Evolutionary conservation across 441 rosid species (phyloP).

Genomic region (Arabidopsis hybrid): DNA sequence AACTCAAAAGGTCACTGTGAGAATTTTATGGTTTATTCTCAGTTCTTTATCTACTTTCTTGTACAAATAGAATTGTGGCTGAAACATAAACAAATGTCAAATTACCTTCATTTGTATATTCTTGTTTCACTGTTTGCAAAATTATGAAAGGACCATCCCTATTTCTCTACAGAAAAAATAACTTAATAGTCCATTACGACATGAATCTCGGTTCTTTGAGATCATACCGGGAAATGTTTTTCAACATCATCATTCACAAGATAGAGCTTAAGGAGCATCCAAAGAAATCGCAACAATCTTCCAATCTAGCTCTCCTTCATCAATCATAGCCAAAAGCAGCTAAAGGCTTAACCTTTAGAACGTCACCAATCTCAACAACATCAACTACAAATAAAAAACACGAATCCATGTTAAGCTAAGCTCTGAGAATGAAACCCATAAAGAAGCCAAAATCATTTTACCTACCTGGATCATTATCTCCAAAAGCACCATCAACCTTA

Average conservation of each 20-base stretch:
- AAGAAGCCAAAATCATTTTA: background rate
- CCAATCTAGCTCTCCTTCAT: constrained; percentile 96
- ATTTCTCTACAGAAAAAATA: background rate
- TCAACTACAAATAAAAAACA: constrained; percentile 56
- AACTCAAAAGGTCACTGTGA: constrained; percentile 25
- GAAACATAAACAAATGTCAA: background rate
- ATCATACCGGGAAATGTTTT: constrained; percentile 79
- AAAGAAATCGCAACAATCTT: constrained; percentile 85
- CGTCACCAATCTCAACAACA: constrained; percentile 89
- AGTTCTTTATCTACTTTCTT: constrained; percentile 4
- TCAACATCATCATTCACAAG: constrained; percentile 85
- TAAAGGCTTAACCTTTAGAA: constrained; percentile 77
- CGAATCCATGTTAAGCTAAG: background rate
- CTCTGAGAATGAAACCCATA: background rate
- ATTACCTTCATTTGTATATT: constrained; percentile 11
- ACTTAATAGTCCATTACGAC: background rate
- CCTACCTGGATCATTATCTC: constrained; percentile 94
- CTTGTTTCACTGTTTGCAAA: constrained; percentile 8
- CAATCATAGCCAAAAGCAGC: constrained; percentile 86
- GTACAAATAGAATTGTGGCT: constrained; percentile 11
- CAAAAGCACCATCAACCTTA: constrained; percentile 90
- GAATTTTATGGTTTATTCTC: constrained; percentile 2
- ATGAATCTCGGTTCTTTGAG: background rate
- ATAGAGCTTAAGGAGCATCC: constrained; percentile 84
- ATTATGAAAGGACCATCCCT: constrained; percentile 1